Percentiles rank a stretch among this genome's conserved stretches.
These are phyloP conservation scores for Starmerella floris DNA, from an alignment of 805 yeast species.

Conservation along the genomic window DNA sequence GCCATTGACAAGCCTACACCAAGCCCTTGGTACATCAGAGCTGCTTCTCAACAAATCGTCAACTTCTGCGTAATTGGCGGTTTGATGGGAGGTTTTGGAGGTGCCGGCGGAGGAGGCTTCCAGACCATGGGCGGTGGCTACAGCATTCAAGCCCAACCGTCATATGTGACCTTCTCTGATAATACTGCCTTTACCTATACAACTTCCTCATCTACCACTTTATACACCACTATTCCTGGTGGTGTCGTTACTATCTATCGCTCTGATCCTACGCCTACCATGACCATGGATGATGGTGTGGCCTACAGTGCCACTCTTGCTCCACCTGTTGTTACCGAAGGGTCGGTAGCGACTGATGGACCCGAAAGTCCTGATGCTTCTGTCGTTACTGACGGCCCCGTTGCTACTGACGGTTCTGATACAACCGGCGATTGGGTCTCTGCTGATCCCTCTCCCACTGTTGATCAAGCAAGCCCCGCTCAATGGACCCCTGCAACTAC, in stretches of 20 bases:
- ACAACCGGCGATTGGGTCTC: not conserved
- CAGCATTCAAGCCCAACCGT: not conserved
- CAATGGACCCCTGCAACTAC: not conserved
- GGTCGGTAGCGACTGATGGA: not conserved
- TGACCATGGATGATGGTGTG: not conserved
- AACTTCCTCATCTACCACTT: conserved; percentile 10
- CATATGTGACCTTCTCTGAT: conserved; percentile 7
- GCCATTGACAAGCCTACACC: not conserved
- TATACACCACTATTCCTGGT: conserved; percentile 13
- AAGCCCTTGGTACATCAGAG: conserved; percentile 15
- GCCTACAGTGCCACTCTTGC: conserved; percentile 5
- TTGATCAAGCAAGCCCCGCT: not conserved
- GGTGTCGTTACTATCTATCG: conserved; percentile 11
- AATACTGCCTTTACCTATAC: conserved; percentile 2
- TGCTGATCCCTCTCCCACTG: not conserved
- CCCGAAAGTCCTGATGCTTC: not conserved
- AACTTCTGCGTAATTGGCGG: conserved; percentile 12
- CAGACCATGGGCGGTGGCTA: conserved; percentile 3
- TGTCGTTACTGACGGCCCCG: not conserved
- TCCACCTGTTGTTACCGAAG: not conserved
- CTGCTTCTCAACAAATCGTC: conserved; percentile 13
- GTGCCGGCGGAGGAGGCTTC: conserved; percentile 1
- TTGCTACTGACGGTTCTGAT: not conserved
- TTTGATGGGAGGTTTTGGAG: conserved; percentile 8
- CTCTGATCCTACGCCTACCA: not conserved